Evolutionary conservation across 2,329 filamentous ascomycete genomes (phyloP).

Genomic region (Neodidymelliopsis sp.): DNA sequence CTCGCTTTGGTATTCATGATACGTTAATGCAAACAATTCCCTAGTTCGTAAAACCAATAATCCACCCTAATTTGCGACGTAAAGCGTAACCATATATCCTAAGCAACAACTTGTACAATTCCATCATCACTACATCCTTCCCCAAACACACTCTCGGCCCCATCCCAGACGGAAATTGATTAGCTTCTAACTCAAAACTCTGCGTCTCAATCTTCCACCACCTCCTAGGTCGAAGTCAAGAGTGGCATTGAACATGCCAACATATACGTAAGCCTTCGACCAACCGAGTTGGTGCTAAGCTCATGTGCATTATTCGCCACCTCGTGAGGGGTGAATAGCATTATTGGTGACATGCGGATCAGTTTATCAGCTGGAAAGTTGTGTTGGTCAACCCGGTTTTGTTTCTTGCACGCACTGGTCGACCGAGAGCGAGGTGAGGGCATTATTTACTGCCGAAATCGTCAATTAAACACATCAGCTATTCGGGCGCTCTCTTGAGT

Average conservation of each 20-base stretch:
- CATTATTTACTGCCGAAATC: conserved; percentile 44
- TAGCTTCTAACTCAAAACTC: conserved; percentile 36
- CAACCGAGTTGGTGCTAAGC: conserved; percentile 39
- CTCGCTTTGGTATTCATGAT: neutral
- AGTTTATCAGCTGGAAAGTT: conserved; percentile 38
- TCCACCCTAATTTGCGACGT: too few relatives aligned
- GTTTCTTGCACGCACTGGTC: too few relatives aligned
- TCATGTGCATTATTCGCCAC: conserved; percentile 57
- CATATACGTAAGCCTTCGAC: too few relatives aligned
- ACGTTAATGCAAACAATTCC: too few relatives aligned
- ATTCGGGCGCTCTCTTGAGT: conserved; percentile 37
- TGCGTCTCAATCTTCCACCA: conserved; percentile 46
- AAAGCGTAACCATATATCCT: conserved; percentile 35
- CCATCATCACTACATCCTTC: conserved; percentile 42
- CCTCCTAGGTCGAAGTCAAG: conserved; percentile 53
- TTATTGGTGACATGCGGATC: conserved; percentile 50
- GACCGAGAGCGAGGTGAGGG: neutral
- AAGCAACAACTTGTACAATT: conserved; percentile 44
- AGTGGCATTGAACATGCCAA: too few relatives aligned
- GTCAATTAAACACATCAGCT: conserved; percentile 36
- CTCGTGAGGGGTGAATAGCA: conserved; percentile 52
- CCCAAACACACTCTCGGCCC: conserved; percentile 41
- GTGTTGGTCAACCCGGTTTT: too few relatives aligned
- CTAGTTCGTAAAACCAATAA: too few relatives aligned
- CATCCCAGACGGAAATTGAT: conserved; percentile 40